A percentile compares a stretch with the other conserved stretches of the same genome.
phyloP scores from a whole-genome alignment of 257 asterid genomes.

The Linderniella brevidens region DNA sequence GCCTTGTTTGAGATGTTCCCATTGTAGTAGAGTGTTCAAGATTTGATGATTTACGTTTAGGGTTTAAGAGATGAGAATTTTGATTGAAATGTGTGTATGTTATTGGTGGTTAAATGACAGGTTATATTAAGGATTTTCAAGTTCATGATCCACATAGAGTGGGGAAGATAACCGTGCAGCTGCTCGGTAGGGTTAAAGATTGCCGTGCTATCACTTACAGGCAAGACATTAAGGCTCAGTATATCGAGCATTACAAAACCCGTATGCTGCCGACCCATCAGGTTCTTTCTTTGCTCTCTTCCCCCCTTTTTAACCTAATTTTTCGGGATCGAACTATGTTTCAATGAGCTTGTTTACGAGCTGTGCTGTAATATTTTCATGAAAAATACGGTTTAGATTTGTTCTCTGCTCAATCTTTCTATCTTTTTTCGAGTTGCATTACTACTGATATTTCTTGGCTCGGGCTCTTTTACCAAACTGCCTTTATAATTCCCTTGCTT shows the following conservation, averaged over 20 bases:
- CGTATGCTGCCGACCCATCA: constrained; percentile 78
- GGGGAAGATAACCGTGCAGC: constrained; percentile 66
- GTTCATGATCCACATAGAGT: constrained; percentile 73
- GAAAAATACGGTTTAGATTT: no score
- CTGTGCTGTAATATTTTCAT: no score
- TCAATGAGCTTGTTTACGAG: no score
- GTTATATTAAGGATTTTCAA: constrained; percentile 74
- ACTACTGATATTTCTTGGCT: no score
- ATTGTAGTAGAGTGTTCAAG: not conserved
- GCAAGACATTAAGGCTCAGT: constrained; percentile 61
- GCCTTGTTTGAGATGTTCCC: not conserved
- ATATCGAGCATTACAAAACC: constrained; percentile 40
- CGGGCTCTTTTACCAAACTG: no score
- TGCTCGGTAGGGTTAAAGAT: constrained; percentile 80
- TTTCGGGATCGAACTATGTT: not conserved
- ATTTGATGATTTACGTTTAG: not conserved
- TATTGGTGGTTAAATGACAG: constrained; percentile 15
- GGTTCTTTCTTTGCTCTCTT: constrained; percentile 22
- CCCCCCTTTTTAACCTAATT: not conserved
- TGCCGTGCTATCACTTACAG: constrained; percentile 71
- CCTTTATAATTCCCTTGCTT: no score
- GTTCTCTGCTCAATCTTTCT: no score
- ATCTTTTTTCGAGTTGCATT: no score
- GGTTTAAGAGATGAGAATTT: constrained; percentile 4
- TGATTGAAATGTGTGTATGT: not conserved